phyloP scores from a whole-genome alignment of 345 rosid species.

The Eucalyptus erythrocorys region DNA sequence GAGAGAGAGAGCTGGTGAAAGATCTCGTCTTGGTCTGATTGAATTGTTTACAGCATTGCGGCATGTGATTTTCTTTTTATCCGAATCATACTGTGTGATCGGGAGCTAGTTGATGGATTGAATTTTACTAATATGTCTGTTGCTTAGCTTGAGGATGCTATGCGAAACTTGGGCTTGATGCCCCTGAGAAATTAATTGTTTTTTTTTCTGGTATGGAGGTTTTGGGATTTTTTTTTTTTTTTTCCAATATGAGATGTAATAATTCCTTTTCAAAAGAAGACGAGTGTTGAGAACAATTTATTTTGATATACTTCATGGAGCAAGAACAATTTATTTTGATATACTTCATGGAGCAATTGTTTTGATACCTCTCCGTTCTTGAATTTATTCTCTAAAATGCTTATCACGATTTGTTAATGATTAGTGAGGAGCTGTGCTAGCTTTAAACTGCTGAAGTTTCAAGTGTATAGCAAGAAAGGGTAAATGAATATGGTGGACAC shows the following conservation, averaged over 20 bases:
- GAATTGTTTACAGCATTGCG: no score
- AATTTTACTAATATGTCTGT: background rate
- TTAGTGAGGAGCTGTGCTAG: background rate
- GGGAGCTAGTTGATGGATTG: background rate
- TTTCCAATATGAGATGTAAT: background rate
- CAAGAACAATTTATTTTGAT: background rate
- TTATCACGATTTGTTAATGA: background rate
- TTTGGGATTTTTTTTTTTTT: background rate
- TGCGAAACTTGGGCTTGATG: background rate
- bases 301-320: no score
- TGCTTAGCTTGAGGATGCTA: background rate
- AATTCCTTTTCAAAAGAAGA: background rate
- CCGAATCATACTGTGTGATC: accelerated
- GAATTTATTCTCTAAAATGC: background rate
- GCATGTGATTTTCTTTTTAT: no score
- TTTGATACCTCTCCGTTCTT: background rate
- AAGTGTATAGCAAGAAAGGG: background rate
- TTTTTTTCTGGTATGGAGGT: background rate
- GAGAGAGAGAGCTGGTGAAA: no score
- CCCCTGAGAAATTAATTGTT: background rate
- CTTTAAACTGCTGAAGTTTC: background rate
- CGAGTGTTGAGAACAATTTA: background rate
- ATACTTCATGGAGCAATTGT: background rate
- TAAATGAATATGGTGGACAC: background rate
- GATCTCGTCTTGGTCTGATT: no score